A percentile compares a stretch with the other conserved stretches of the same genome.
Evolutionary conservation across 306 rosid species (phyloP).

Genomic region (Biancaea sappan): DNA sequence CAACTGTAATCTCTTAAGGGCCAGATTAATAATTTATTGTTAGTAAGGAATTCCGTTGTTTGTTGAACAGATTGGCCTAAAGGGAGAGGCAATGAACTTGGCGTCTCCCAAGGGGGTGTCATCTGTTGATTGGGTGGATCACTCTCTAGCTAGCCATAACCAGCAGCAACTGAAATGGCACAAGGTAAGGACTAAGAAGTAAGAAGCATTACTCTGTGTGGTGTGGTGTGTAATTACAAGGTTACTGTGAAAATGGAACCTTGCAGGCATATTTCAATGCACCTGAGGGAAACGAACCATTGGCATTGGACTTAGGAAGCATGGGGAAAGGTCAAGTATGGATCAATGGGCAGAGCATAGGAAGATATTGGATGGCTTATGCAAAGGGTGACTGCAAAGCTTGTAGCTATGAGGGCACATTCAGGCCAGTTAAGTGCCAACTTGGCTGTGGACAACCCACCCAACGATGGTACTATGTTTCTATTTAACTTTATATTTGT

Average conservation of each 20-base stretch:
- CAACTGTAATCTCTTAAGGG: too few species aligned
- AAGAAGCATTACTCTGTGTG: background rate
- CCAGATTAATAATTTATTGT: too few species aligned
- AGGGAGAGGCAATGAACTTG: slow-evolving; percentile 81
- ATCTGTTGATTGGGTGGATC: slow-evolving; percentile 72
- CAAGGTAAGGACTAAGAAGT: slow-evolving; percentile 52
- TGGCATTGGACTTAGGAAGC: slow-evolving; percentile 83
- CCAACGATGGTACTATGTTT: slow-evolving; percentile 69
- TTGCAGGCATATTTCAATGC: slow-evolving; percentile 82
- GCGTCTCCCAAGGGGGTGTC: slow-evolving; percentile 64
- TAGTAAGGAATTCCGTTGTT: too few species aligned
- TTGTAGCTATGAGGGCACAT: slow-evolving; percentile 78
- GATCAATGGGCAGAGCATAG: slow-evolving; percentile 96
- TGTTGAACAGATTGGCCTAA: slow-evolving; percentile 74
- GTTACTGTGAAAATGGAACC: slow-evolving; percentile 19
- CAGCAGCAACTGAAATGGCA: slow-evolving; percentile 84
- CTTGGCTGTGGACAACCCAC: slow-evolving; percentile 90
- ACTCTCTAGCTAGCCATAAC: slow-evolving; percentile 50
- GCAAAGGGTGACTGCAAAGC: slow-evolving; percentile 76
- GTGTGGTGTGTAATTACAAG: background rate
- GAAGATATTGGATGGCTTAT: slow-evolving; percentile 92
- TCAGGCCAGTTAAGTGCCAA: slow-evolving; percentile 60
- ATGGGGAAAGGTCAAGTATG: slow-evolving; percentile 99
- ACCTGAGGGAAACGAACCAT: slow-evolving; percentile 69
- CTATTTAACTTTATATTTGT: too few species aligned